These are phyloP conservation scores for Lumnitzera racemosa DNA, from an alignment of 345 rosid species.

Conservation along the genomic window DNA sequence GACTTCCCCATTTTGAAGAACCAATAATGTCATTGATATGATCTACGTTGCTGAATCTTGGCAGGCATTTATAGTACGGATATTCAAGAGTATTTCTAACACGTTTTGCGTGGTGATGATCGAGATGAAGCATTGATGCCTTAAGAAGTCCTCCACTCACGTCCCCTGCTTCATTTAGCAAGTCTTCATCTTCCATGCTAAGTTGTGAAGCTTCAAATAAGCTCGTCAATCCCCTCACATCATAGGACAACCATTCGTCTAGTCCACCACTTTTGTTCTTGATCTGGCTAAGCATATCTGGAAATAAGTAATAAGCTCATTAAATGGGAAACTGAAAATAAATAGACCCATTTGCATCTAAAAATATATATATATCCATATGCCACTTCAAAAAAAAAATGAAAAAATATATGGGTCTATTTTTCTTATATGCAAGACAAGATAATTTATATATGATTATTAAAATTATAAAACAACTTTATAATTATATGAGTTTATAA, in stretches of 20 bases:
- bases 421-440: background rate
- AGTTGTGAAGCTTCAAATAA: slow-evolving; percentile 53
- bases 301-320: background rate
- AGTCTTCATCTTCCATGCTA: slow-evolving; percentile 37
- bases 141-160: slow-evolving; percentile 5
- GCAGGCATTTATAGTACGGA: slow-evolving; percentile 12
- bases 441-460: too few species aligned
- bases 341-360: too few species aligned
- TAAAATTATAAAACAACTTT: too few species aligned
- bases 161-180: slow-evolving; percentile 26
- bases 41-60: slow-evolving; percentile 5
- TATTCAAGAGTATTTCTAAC: slow-evolving; percentile 1
- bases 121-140: background rate
- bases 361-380: too few species aligned
- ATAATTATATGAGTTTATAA: too few species aligned
- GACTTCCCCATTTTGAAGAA: background rate
- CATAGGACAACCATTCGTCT: slow-evolving; percentile 7
- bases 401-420: too few species aligned
- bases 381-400: too few species aligned
- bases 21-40: background rate
- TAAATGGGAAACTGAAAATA: too few species aligned
- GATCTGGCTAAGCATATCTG: slow-evolving; percentile 27
- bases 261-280: slow-evolving; percentile 2
- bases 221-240: slow-evolving; percentile 22
- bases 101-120: slow-evolving; percentile 1